phyloP scores from a whole-genome alignment of 1,139 yeast species.

The Pichia sp. region DNA sequence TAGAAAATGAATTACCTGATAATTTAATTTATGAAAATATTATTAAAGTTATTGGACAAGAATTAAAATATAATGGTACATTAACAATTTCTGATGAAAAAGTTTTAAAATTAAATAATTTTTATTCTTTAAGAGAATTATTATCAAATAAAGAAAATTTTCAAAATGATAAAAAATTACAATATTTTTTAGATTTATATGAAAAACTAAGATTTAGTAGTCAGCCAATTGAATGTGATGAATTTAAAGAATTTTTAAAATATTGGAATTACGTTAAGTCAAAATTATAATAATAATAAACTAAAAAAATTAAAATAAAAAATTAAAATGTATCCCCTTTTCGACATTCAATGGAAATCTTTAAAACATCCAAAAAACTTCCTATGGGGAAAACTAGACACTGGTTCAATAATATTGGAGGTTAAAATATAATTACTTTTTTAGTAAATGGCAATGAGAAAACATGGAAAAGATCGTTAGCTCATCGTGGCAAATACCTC shows the following conservation, averaged over 20 bases:
- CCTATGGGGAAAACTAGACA: slow-evolving; percentile 42
- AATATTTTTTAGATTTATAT: slow-evolving; percentile 49
- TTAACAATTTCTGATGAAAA: slow-evolving; percentile 33
- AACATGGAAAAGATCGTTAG: slow-evolving; percentile 56
- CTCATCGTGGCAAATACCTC: slow-evolving; percentile 71
- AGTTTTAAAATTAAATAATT: slow-evolving; percentile 35
- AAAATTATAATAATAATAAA: slow-evolving; percentile 4
- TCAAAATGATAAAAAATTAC: slow-evolving; percentile 24
- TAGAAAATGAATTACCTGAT: slow-evolving; percentile 39
- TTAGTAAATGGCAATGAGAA: slow-evolving; percentile 56
- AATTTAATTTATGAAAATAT: slow-evolving; percentile 61
- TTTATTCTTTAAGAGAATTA: slow-evolving; percentile 45
- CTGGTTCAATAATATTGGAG: slow-evolving; percentile 42
- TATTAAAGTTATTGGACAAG: slow-evolving; percentile 49
- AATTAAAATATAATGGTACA: slow-evolving; percentile 39
- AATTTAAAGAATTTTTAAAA: slow-evolving; percentile 55
- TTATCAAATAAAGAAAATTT: slow-evolving; percentile 17
- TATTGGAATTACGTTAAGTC: slow-evolving; percentile 25
- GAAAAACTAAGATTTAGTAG: slow-evolving; percentile 70
- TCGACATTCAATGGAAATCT: slow-evolving; percentile 58
- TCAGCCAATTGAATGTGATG: slow-evolving; percentile 49
- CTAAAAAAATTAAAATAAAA: not conserved
- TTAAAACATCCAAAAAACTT: slow-evolving; percentile 47
- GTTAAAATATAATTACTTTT: slow-evolving; percentile 24
- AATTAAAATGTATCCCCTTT: slow-evolving; percentile 41